phyloP scores from a whole-genome alignment of 1,139 yeast species.

The Lizanozyma gosingica region DNA sequence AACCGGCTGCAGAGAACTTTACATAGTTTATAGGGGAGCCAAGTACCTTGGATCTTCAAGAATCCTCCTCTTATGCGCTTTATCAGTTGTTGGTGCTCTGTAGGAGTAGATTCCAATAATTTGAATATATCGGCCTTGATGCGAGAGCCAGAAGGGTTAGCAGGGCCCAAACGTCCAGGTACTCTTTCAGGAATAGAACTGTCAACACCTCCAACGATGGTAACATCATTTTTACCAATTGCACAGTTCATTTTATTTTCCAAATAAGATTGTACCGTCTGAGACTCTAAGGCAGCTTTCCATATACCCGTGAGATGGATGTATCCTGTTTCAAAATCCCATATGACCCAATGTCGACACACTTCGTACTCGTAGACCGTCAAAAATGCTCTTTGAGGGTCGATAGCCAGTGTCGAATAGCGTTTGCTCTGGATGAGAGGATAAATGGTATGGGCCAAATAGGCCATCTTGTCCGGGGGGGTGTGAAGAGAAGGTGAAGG shows the following conservation, averaged over 20 bases:
- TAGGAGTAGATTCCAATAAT: constrained; percentile 66
- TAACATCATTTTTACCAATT: constrained; percentile 1
- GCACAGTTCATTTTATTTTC: too few species aligned
- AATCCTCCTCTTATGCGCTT: constrained; percentile 86
- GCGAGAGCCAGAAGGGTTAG: constrained; percentile 7
- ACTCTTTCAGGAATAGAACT: constrained; percentile 2
- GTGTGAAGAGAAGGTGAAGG: constrained; percentile 9
- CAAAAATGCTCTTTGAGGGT: constrained; percentile 47
- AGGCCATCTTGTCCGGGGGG: constrained; percentile 19
- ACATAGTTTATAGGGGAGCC: constrained; percentile 76
- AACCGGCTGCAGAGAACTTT: constrained; percentile 61
- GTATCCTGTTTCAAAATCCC: constrained; percentile 85
- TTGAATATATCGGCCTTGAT: constrained; percentile 71
- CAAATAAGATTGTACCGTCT: too few species aligned
- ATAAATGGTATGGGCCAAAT: constrained; percentile 18
- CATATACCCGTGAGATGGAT: constrained; percentile 89
- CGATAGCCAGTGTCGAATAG: constrained; percentile 64
- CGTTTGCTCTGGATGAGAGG: constrained; percentile 48
- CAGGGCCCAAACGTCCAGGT: neutral
- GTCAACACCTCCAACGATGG: too few species aligned
- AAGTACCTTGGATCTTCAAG: constrained; percentile 89
- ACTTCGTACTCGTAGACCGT: constrained; percentile 68
- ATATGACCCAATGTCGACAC: constrained; percentile 63
- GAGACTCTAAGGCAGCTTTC: constrained; percentile 51
- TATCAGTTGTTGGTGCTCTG: constrained; percentile 49